Percentiles rank a stretch among this genome's conserved stretches.
phyloP scores from a whole-genome alignment of 108 stramenopile species.

The Mediolabrus comicus region DNA sequence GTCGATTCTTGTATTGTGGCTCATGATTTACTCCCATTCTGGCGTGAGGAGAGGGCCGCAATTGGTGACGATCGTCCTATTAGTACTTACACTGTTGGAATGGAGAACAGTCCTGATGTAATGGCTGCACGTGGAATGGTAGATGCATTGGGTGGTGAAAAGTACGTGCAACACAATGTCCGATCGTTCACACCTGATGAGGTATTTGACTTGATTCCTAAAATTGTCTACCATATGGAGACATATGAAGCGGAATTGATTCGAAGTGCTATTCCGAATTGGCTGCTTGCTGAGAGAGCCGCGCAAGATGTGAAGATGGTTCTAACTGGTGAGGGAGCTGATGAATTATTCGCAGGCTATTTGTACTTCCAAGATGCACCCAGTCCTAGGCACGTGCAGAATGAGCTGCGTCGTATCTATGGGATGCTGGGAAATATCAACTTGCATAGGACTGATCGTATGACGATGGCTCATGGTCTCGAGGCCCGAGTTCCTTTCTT shows the following conservation, averaged over 20 bases:
- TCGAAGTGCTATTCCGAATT: conserved; percentile 76
- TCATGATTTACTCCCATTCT: conserved; percentile 64
- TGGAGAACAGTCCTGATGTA: conserved; percentile 76
- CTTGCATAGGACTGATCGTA: conserved; percentile 72
- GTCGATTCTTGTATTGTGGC: conserved; percentile 74
- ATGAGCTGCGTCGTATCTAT: conserved; percentile 68
- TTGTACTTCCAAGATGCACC: conserved; percentile 72
- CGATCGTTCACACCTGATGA: conserved; percentile 67
- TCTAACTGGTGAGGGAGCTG: conserved; percentile 70
- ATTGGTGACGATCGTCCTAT: conserved; percentile 71
- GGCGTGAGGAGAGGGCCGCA: conserved; percentile 21
- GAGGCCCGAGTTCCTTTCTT: conserved; percentile 84
- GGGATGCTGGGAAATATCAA: conserved; percentile 70
- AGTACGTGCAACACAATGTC: conserved; percentile 53
- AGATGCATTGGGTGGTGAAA: conserved; percentile 58
- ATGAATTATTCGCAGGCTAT: conserved; percentile 80
- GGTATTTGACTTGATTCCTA: conserved; percentile 75
- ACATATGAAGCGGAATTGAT: conserved; percentile 82
- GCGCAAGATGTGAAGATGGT: conserved; percentile 81
- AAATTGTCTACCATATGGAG: conserved; percentile 83
- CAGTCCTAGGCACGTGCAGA: conserved; percentile 58
- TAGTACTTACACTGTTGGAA: conserved; percentile 69
- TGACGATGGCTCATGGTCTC: conserved; percentile 82
- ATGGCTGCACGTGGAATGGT: conserved; percentile 74
- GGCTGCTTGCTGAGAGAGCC: conserved; percentile 72